A percentile compares a stretch with the other conserved stretches of the same genome.
These are phyloP conservation scores for Trypanosoma rangeli DNA, from an alignment of 208 protist genomes.

Conservation along the genomic window DNA sequence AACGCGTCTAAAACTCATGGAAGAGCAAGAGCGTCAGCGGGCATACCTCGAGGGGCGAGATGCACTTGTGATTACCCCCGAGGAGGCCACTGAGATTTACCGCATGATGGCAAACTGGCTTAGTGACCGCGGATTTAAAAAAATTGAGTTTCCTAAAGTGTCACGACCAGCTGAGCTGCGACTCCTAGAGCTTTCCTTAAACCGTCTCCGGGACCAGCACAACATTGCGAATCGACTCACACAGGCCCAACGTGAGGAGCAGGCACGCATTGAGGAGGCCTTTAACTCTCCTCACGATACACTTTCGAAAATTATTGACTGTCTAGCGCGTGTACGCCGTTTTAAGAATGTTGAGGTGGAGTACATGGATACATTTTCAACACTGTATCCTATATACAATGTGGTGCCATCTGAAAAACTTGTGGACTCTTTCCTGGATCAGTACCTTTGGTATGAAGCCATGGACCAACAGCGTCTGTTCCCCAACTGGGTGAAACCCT, in stretches of 20 bases:
- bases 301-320: conserved; percentile 98
- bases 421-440: conserved; percentile 99
- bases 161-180: conserved; percentile 99
- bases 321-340: conserved; percentile 97
- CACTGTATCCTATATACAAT: conserved; percentile 99
- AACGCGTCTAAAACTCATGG: conserved; percentile 99
- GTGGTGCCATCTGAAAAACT: conserved; percentile 99
- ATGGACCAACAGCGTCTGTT: conserved; percentile 99
- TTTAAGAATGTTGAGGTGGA: conserved; percentile 99
- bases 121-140: conserved; percentile 98
- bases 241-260: conserved; percentile 99
- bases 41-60: conserved; percentile 99
- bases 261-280: conserved; percentile 99
- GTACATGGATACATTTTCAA: conserved; percentile 99
- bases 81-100: conserved; percentile 99
- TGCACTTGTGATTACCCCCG: conserved; percentile 76
- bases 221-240: conserved; percentile 98
- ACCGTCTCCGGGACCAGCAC: conserved; percentile 99
- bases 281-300: conserved; percentile 99
- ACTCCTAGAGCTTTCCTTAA: conserved; percentile 99
- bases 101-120: conserved; percentile 99
- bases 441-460: conserved; percentile 99
- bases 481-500: conserved; percentile 99
- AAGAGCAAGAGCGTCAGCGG: conserved; percentile 99
- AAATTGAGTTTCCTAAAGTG: conserved; percentile 99